phyloP scores from a whole-genome alignment of 2,329 filamentous ascomycete genomes.

The Claviceps africana region DNA sequence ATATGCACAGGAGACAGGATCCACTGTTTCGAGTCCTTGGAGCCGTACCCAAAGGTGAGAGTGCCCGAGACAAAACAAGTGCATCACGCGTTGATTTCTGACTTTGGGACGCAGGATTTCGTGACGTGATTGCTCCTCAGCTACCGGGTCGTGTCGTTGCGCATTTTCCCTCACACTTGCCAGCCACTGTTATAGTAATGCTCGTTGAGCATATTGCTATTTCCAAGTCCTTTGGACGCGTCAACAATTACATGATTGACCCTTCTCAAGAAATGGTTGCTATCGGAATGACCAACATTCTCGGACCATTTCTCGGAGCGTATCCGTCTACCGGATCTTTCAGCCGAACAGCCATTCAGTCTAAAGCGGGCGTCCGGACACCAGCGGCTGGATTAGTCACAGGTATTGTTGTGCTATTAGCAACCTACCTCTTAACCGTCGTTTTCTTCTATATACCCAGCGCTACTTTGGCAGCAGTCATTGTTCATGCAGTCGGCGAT shows the following conservation, averaged over 20 bases:
- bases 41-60: conserved; percentile 57
- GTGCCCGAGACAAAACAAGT: neutral
- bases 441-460: conserved; percentile 92
- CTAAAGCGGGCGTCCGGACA: conserved; percentile 87
- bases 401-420: conserved; percentile 69
- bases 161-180: conserved; percentile 57
- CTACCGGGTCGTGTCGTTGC: conserved; percentile 53
- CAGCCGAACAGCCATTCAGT: conserved; percentile 91
- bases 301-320: conserved; percentile 81
- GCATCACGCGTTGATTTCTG: neutral
- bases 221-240: conserved; percentile 86
- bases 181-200: conserved; percentile 81
- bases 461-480: conserved; percentile 69
- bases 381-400: conserved; percentile 85
- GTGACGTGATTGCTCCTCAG: conserved; percentile 58
- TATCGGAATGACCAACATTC: conserved; percentile 78
- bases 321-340: conserved; percentile 94
- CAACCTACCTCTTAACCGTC: conserved; percentile 74
- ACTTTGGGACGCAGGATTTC: conserved; percentile 43
- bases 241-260: conserved; percentile 94
- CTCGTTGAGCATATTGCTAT: conserved; percentile 96
- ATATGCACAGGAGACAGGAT: conserved; percentile 48
- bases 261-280: conserved; percentile 93
- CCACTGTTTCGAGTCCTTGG: conserved; percentile 64
- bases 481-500: conserved; percentile 91